Evolutionary conservation across 352 stramenopile genomes (phyloP).

Genomic region (Elongisporangium senticosum): DNA sequence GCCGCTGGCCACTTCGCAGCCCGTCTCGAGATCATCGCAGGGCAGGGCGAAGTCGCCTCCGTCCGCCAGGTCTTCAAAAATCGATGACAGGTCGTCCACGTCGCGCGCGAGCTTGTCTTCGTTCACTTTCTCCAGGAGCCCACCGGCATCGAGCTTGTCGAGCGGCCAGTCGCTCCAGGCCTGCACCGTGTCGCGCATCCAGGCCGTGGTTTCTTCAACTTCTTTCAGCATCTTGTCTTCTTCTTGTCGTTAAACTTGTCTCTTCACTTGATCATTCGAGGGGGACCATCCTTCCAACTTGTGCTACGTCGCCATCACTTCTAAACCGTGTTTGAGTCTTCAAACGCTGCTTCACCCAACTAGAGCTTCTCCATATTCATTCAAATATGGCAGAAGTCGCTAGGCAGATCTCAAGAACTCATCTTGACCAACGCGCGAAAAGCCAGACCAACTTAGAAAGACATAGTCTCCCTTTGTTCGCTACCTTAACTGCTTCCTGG

Average conservation of each 20-base stretch:
- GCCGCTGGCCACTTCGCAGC: slow-evolving; percentile 17
- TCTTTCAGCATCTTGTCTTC: slow-evolving; percentile 55
- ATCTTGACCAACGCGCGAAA: slow-evolving; percentile 69
- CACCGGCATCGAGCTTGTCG: slow-evolving; percentile 28
- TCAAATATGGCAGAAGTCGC: slow-evolving; percentile 58
- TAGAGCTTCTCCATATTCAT: slow-evolving; percentile 50
- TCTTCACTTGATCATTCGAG: slow-evolving; percentile 68
- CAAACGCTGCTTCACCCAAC: slow-evolving; percentile 42
- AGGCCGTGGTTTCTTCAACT: slow-evolving; percentile 48
- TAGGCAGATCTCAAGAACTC: slow-evolving; percentile 64
- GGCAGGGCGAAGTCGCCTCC: slow-evolving; percentile 55
- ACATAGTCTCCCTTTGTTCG: slow-evolving; percentile 79
- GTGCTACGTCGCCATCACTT: slow-evolving; percentile 73
- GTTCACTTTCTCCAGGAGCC: slow-evolving; percentile 60
- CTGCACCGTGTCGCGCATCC: slow-evolving; percentile 46
- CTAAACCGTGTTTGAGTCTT: slow-evolving; percentile 61
- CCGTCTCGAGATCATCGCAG: slow-evolving; percentile 34
- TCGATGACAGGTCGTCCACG: slow-evolving; percentile 67
- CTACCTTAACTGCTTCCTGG: slow-evolving; percentile 72
- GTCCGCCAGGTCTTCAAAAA: slow-evolving; percentile 67
- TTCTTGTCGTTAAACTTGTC: slow-evolving; percentile 36
- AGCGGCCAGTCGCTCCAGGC: slow-evolving; percentile 48
- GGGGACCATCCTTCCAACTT: slow-evolving; percentile 81
- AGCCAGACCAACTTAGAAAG: slow-evolving; percentile 86
- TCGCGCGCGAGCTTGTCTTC: slow-evolving; percentile 70